These are phyloP conservation scores for Euclidium syriacum DNA, from an alignment of 345 rosid species.

Conservation along the genomic window DNA sequence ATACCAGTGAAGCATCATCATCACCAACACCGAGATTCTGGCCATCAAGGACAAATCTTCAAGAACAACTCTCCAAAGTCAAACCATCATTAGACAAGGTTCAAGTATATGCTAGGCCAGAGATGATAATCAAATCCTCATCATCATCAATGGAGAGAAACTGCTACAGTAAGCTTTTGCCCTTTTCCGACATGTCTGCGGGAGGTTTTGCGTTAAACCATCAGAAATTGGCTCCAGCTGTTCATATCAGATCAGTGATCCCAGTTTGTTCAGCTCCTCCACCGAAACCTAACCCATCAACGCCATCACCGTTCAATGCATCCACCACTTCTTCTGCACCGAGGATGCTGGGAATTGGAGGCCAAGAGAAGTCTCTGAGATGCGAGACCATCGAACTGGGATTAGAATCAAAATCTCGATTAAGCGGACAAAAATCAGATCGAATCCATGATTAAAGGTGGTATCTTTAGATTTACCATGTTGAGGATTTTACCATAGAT, in stretches of 20 bases:
- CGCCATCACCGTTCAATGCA: not conserved
- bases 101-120: slow-evolving; percentile 21
- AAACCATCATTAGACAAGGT: slow-evolving; percentile 35
- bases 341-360: not conserved
- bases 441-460: slow-evolving; percentile 14
- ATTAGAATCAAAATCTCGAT: slow-evolving; percentile 15
- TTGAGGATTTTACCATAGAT: not conserved
- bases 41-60: slow-evolving; percentile 27
- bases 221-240: slow-evolving; percentile 56
- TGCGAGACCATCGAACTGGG: not conserved
- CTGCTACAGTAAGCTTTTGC: slow-evolving; percentile 32
- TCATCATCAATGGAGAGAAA: slow-evolving; percentile 19
- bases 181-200: slow-evolving; percentile 27
- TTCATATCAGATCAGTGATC: slow-evolving; percentile 69
- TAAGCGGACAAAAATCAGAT: not conserved
- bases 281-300: not conserved
- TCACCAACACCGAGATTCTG: slow-evolving; percentile 40
- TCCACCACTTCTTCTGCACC: not conserved
- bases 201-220: slow-evolving; percentile 23
- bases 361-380: slow-evolving; percentile 10
- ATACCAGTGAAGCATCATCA: slow-evolving; percentile 32
- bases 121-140: not conserved
- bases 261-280: slow-evolving; percentile 76
- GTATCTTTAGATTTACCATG: slow-evolving; percentile 17
- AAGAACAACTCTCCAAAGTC: slow-evolving; percentile 14